A percentile compares a stretch with the other conserved stretches of the same genome.
Conservation (phyloP, 2,329 filamentous ascomycete species). For the Alternaria sp. region DNA sequence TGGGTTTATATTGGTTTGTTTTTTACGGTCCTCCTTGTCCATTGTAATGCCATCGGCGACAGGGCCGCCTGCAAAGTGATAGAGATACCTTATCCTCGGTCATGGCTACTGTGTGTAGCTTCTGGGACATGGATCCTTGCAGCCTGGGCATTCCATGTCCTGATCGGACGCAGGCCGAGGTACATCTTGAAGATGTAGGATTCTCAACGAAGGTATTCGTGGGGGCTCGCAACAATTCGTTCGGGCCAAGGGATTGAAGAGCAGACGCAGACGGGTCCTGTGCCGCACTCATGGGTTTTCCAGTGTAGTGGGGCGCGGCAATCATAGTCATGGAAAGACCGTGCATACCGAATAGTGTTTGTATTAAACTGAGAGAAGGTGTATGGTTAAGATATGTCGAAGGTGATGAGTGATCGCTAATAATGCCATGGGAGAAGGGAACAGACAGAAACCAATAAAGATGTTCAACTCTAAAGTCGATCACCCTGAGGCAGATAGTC, state of each 20-base stretch:
- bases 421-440: constrained; percentile 13
- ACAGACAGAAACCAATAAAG: constrained; percentile 32
- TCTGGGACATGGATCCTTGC: not conserved
- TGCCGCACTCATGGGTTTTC: not conserved
- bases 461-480: constrained; percentile 49
- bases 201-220: not conserved
- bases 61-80: not conserved
- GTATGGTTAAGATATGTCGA: constrained; percentile 27
- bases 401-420: constrained; percentile 8
- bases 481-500: constrained; percentile 50
- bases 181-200: not conserved
- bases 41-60: not conserved
- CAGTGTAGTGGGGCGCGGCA: not conserved
- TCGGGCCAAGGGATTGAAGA: not conserved
- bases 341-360: constrained; percentile 46
- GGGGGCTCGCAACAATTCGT: not conserved
- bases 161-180: not conserved
- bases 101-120: not conserved
- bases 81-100: not conserved
- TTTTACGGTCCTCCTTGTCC: constrained; percentile 10
- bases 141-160: not conserved
- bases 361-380: constrained; percentile 21
- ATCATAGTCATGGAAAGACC: constrained; percentile 20
- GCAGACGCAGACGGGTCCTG: not conserved
- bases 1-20: constrained; percentile 10